These are phyloP conservation scores for Friedmanniomyces endolithicus DNA, from an alignment of 495 filamentous ascomycete species.

Conservation along the genomic window DNA sequence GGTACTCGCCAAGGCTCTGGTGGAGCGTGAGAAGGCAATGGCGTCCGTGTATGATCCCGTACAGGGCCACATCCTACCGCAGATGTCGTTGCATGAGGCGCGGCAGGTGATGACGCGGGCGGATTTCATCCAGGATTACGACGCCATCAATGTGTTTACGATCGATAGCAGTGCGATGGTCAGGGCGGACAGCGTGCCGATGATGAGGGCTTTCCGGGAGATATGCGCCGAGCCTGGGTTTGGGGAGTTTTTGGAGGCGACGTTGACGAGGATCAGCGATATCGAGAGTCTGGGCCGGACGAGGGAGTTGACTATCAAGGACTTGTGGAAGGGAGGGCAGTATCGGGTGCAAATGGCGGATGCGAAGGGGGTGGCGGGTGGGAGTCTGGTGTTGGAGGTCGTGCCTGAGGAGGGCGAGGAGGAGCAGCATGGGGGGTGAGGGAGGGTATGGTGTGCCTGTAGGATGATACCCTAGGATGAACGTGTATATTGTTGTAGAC, in stretches of 20 bases:
- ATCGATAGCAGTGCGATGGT: slow-evolving; percentile 83
- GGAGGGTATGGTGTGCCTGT: background rate
- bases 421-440: slow-evolving; percentile 1
- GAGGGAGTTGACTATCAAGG: slow-evolving; percentile 81
- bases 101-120: slow-evolving; percentile 88
- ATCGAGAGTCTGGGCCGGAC: slow-evolving; percentile 92
- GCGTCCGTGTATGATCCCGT: slow-evolving; percentile 48
- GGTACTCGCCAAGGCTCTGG: slow-evolving; percentile 81
- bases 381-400: slow-evolving; percentile 28
- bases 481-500: background rate
- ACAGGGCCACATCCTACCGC: slow-evolving; percentile 64
- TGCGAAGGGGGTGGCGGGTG: slow-evolving; percentile 33
- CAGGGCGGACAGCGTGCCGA: slow-evolving; percentile 85
- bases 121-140: slow-evolving; percentile 86
- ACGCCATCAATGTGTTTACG: slow-evolving; percentile 89
- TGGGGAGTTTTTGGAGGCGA: slow-evolving; percentile 66
- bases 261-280: slow-evolving; percentile 67
- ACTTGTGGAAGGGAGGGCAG: slow-evolving; percentile 60
- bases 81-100: slow-evolving; percentile 70
- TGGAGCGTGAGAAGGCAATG: slow-evolving; percentile 63
- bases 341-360: slow-evolving; percentile 56
- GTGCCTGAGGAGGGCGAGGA: slow-evolving; percentile 24
- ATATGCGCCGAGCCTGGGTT: slow-evolving; percentile 65
- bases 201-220: slow-evolving; percentile 81
- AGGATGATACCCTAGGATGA: background rate